Evolutionary conservation across 768 basidiomycete species (phyloP).

Genomic region (Hericium alpestre): DNA sequence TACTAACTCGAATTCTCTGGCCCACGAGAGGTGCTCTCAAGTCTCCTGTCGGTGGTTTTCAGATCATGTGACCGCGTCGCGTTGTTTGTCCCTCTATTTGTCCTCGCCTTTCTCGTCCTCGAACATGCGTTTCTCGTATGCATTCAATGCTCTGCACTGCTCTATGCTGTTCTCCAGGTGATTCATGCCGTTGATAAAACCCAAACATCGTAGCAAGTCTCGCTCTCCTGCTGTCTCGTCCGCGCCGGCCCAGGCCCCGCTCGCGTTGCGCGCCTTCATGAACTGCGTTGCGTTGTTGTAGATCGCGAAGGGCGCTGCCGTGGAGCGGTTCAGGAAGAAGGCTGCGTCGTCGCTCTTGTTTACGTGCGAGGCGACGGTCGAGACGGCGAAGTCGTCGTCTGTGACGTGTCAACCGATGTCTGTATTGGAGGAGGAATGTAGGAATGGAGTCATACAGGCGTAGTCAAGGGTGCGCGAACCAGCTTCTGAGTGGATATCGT

Average conservation of each 20-base stretch:
- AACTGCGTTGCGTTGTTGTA: constrained; percentile 66
- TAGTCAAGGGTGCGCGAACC: constrained; percentile 73
- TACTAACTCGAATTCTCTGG: not conserved
- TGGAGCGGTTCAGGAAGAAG: constrained; percentile 45
- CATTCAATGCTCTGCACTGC: not conserved
- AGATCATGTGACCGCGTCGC: constrained; percentile 5
- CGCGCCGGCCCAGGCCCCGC: constrained; percentile 61
- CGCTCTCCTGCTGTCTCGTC: constrained; percentile 21
- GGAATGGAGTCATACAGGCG: constrained; percentile 36
- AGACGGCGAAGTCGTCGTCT: constrained; percentile 75
- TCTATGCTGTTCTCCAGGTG: not conserved
- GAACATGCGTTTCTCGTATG: not conserved
- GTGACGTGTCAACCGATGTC: not conserved
- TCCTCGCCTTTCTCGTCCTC: not conserved
- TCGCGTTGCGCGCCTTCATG: constrained; percentile 67
- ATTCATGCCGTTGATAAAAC: constrained; percentile 11
- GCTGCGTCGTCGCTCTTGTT: constrained; percentile 37
- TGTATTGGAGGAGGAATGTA: not conserved
- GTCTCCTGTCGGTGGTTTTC: not conserved
- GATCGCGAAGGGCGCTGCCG: constrained; percentile 46
- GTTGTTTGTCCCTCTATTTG: constrained; percentile 11
- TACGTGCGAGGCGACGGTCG: constrained; percentile 48
- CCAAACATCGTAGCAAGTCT: constrained; percentile 6
- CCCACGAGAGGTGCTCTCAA: not conserved
- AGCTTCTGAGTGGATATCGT: constrained; percentile 70